phyloP scores from a whole-genome alignment of 2,329 filamentous ascomycete genomes.

The Plectosphaerella sp. region DNA sequence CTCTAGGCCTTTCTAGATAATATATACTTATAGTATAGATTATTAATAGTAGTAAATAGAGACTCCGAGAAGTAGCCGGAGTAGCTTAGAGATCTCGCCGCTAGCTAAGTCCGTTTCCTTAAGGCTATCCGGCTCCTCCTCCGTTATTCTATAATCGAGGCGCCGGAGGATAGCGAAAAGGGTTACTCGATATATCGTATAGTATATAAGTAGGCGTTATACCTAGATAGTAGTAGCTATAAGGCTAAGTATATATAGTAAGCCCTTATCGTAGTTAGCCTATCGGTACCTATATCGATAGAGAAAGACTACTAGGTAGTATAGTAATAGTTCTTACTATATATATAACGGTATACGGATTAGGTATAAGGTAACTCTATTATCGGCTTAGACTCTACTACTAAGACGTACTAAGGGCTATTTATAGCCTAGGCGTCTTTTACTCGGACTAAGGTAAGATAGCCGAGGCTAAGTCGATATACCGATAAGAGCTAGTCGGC shows the following conservation, averaged over 20 bases:
- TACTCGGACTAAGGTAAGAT: slow-evolving; percentile 42
- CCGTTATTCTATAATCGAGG: slow-evolving; percentile 16
- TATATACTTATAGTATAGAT: slow-evolving; percentile 14
- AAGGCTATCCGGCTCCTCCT: slow-evolving; percentile 5
- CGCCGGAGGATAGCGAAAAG: slow-evolving; percentile 5
- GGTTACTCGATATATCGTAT: slow-evolving; percentile 17
- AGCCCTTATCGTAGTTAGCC: not conserved
- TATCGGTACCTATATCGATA: not conserved
- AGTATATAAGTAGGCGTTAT: slow-evolving; percentile 14
- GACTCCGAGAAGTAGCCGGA: no score
- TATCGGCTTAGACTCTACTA: not conserved
- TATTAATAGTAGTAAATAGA: slow-evolving; percentile 9
- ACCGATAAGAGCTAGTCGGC: slow-evolving; percentile 27
- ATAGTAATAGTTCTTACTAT: not conserved
- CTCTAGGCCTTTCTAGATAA: slow-evolving; percentile 17
- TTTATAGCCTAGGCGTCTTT: not conserved
- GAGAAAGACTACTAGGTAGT: not conserved
- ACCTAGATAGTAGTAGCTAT: not conserved
- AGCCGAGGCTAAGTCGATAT: slow-evolving; percentile 57
- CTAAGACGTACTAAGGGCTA: not conserved
- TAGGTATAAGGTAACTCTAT: not conserved
- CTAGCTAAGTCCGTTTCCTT: no score
- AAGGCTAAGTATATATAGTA: not conserved
- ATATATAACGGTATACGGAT: not conserved
- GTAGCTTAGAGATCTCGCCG: no score